These are phyloP conservation scores for Flueggea neowawraea DNA, from an alignment of 441 rosid species.

Conservation along the genomic window DNA sequence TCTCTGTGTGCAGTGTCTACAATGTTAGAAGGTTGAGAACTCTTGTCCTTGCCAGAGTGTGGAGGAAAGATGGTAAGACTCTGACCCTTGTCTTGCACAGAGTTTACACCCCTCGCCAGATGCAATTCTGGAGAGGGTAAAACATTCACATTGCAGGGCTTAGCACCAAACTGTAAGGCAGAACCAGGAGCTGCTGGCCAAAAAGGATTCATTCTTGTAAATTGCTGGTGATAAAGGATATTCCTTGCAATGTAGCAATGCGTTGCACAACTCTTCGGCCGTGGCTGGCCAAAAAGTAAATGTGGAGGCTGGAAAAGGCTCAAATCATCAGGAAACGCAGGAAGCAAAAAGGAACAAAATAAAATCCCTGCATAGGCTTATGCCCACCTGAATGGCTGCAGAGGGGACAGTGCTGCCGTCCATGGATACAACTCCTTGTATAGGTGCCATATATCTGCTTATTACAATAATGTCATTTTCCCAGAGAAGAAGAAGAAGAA, in stretches of 20 bases:
- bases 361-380: background rate
- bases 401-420: constrained; percentile 68
- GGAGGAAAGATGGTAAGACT: constrained; percentile 44
- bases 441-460: constrained; percentile 83
- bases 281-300: constrained; percentile 67
- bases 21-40: constrained; percentile 41
- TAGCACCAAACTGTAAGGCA: constrained; percentile 76
- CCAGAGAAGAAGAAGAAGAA: constrained; percentile 4
- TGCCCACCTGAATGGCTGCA: constrained; percentile 68
- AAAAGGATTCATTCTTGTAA: constrained; percentile 77
- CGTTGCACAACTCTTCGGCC: constrained; percentile 92
- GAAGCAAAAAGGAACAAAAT: background rate
- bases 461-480: constrained; percentile 22
- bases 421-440: constrained; percentile 86
- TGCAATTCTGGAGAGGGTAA: constrained; percentile 71
- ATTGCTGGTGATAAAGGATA: constrained; percentile 70
- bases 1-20: constrained; percentile 74
- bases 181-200: constrained; percentile 90
- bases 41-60: constrained; percentile 49
- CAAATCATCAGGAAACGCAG: background rate
- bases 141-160: constrained; percentile 71
- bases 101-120: constrained; percentile 46
- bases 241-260: constrained; percentile 91
- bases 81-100: constrained; percentile 55
- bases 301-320: constrained; percentile 59